Evolutionary conservation across 371 early-diverging fungal species (phyloP).

Genomic region (Batkoa obscura): DNA sequence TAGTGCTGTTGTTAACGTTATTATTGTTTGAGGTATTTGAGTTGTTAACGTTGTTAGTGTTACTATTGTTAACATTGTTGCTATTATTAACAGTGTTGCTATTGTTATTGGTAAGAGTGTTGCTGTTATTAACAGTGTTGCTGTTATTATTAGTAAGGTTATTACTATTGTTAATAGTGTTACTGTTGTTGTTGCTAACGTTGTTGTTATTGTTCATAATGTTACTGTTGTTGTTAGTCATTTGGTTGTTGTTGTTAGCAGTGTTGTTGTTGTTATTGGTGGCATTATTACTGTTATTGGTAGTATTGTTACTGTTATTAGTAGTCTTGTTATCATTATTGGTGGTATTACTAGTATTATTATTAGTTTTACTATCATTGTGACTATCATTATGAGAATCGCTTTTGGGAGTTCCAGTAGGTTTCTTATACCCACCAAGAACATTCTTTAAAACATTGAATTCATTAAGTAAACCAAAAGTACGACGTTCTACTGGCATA

Average conservation of each 20-base stretch:
- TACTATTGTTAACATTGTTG: conserved; percentile 10
- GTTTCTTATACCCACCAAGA: not conserved
- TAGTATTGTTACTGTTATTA: not conserved
- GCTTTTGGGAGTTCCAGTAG: not conserved
- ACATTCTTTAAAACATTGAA: not conserved
- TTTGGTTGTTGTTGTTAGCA: not conserved
- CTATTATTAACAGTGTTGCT: conserved; percentile 5
- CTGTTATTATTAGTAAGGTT: conserved; percentile 4
- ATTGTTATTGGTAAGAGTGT: conserved; percentile 9
- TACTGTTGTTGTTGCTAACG: not conserved
- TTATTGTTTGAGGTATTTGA: conserved; percentile 7
- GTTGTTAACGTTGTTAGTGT: conserved; percentile 10
- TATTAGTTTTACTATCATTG: not conserved
- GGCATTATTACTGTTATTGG: not conserved
- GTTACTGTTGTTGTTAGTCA: not conserved
- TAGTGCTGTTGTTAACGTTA: not conserved
- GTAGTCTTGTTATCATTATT: conserved; percentile 3
- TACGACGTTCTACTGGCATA: not conserved
- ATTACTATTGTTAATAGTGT: not conserved
- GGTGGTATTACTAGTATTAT: conserved; percentile 8
- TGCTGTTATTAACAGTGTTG: conserved; percentile 1
- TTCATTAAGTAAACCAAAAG: not conserved
- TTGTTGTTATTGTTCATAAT: not conserved
- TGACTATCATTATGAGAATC: too few relatives aligned
- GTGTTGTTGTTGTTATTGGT: not conserved